Evolutionary conservation across 2,329 filamentous ascomycete species (phyloP).

Genomic region (Aspergillus sp.): DNA sequence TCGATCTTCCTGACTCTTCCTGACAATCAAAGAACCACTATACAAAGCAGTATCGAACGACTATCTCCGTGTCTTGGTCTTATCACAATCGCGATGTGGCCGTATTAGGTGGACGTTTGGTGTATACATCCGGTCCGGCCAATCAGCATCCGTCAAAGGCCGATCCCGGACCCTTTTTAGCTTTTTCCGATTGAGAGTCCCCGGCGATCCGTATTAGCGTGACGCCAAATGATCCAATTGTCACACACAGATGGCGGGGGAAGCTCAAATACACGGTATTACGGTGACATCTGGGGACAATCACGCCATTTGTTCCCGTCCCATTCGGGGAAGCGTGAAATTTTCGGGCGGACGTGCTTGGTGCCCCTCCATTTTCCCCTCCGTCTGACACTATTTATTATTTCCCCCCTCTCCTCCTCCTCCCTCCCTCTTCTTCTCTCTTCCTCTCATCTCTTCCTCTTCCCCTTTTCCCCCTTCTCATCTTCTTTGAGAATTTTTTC

Average conservation of each 20-base stretch:
- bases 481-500: constrained; percentile 14
- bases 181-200: no score
- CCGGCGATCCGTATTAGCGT: no score
- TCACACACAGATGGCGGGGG: no score
- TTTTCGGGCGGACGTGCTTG: neutral
- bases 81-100: no score
- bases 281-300: neutral
- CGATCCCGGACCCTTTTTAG: neutral
- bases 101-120: no score
- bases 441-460: constrained; percentile 6
- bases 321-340: neutral
- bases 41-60: no score
- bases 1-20: no score
- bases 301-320: constrained; percentile 2
- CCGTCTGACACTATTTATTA: constrained; percentile 6
- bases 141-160: neutral
- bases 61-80: no score
- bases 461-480: constrained; percentile 19
- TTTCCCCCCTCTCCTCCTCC: constrained; percentile 13
- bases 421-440: constrained; percentile 10
- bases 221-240: no score
- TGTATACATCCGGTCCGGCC: neutral
- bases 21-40: no score
- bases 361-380: constrained; percentile 9
- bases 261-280: neutral